Evolutionary conservation across 192 early-diverging fungal genomes (phyloP).

Genomic region (Rhizophagus clarus): DNA sequence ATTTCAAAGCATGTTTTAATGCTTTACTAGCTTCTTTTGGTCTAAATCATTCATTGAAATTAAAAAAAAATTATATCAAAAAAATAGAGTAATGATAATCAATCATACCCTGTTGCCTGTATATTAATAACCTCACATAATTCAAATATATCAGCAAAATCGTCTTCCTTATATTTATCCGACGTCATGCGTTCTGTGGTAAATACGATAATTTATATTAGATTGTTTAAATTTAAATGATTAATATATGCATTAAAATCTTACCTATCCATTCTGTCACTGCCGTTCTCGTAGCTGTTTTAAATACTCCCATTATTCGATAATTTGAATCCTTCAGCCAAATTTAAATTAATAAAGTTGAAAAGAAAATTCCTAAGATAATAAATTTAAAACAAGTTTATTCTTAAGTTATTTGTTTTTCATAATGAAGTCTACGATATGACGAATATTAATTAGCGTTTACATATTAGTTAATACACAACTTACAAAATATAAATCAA

Average conservation of each 20-base stretch:
- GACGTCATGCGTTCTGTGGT: conserved; percentile 14
- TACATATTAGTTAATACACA: no score
- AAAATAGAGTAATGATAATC: not conserved
- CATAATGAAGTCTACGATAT: no score
- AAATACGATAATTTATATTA: not conserved
- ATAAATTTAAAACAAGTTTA: no score
- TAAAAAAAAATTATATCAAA: not conserved
- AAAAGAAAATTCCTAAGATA: no score
- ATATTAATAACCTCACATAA: conserved; percentile 25
- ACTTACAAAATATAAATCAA: no score
- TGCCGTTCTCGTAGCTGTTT: conserved; percentile 16
- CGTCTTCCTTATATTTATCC: conserved; percentile 5
- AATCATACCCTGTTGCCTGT: not conserved
- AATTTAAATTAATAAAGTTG: no score
- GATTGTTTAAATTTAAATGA: not conserved
- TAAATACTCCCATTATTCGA: not conserved
- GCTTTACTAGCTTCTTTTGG: conserved; percentile 28
- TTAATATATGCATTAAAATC: not conserved
- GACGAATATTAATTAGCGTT: no score
- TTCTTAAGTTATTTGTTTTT: no score
- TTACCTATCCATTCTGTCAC: conserved; percentile 30
- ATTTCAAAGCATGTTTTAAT: conserved; percentile 14
- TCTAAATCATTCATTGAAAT: not conserved
- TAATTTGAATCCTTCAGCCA: no score
- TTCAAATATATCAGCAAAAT: conserved; percentile 16